phyloP scores from a whole-genome alignment of 2,329 filamentous ascomycete species.

The Cryphonectria japonica region DNA sequence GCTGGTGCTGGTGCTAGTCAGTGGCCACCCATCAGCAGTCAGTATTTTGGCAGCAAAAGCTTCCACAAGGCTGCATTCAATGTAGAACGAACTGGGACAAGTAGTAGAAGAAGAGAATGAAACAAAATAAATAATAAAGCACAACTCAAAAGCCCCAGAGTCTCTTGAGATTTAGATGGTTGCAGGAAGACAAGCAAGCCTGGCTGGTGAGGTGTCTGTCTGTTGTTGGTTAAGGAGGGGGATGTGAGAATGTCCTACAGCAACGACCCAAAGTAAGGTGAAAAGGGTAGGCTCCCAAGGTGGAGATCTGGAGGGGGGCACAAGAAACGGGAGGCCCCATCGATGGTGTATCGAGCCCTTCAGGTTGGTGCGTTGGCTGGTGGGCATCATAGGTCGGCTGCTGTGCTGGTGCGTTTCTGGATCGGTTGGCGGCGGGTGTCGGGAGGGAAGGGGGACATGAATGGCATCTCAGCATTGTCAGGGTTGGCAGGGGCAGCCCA shows the following conservation, averaged over 20 bases:
- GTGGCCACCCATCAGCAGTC: not conserved
- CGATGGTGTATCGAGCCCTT: not conserved
- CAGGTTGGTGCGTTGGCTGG: not conserved
- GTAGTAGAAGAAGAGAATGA: not conserved
- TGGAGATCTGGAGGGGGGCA: constrained; percentile 2
- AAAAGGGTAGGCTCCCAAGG: constrained; percentile 1
- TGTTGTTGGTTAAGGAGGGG: not conserved
- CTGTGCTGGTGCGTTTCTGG: not conserved
- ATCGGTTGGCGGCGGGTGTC: not conserved
- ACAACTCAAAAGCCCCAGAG: not conserved
- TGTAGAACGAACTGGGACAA: not conserved
- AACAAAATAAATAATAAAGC: not conserved
- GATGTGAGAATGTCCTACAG: not conserved
- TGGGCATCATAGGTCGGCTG: not conserved
- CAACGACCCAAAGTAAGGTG: not conserved
- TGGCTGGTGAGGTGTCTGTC: not conserved
- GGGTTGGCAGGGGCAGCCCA: not conserved
- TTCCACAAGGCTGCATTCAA: not conserved
- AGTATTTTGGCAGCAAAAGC: not conserved
- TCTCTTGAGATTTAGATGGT: not conserved
- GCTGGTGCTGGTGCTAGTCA: not conserved
- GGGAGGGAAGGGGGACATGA: constrained; percentile 4
- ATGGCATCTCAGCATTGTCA: not conserved
- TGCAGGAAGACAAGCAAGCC: not conserved
- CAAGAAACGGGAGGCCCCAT: not conserved